Evolutionary conservation across 345 rosid genomes (phyloP).

Genomic region (Sisymbrium altissimum): DNA sequence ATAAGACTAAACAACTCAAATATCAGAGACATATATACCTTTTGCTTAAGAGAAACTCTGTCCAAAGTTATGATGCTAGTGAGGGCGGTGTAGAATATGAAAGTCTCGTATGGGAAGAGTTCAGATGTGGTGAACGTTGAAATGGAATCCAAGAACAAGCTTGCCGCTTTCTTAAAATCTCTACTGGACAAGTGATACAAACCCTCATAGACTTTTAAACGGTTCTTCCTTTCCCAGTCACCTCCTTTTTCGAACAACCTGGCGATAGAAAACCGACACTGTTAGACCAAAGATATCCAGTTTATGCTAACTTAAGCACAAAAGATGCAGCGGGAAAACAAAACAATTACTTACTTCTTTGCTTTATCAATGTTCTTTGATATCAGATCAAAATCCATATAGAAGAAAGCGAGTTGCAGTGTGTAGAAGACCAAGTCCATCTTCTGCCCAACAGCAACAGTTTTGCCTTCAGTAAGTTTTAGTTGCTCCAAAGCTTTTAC

Average conservation of each 20-base stretch:
- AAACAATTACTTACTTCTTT: slow-evolving; percentile 66
- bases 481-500: slow-evolving; percentile 94
- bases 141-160: slow-evolving; percentile 86
- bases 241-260: slow-evolving; percentile 99
- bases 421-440: slow-evolving; percentile 95
- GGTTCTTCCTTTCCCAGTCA: slow-evolving; percentile 98
- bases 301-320: background rate
- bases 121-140: slow-evolving; percentile 99
- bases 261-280: slow-evolving; percentile 8
- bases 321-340: background rate
- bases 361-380: slow-evolving; percentile 97
- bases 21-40: too few species aligned
- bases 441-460: slow-evolving; percentile 97
- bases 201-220: slow-evolving; percentile 94
- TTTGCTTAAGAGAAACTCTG: slow-evolving; percentile 58
- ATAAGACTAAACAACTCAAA: too few species aligned
- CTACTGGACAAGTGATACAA: slow-evolving; percentile 82
- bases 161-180: slow-evolving; percentile 82
- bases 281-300: background rate
- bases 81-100: slow-evolving; percentile 93
- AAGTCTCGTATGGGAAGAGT: slow-evolving; percentile 85
- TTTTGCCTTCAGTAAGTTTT: slow-evolving; percentile 86
- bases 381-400: slow-evolving; percentile 91
- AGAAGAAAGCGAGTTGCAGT: slow-evolving; percentile 80
- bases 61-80: slow-evolving; percentile 89